These are phyloP conservation scores for Tothia fuscella DNA, from an alignment of 2,329 filamentous ascomycete genomes.

Conservation along the genomic window DNA sequence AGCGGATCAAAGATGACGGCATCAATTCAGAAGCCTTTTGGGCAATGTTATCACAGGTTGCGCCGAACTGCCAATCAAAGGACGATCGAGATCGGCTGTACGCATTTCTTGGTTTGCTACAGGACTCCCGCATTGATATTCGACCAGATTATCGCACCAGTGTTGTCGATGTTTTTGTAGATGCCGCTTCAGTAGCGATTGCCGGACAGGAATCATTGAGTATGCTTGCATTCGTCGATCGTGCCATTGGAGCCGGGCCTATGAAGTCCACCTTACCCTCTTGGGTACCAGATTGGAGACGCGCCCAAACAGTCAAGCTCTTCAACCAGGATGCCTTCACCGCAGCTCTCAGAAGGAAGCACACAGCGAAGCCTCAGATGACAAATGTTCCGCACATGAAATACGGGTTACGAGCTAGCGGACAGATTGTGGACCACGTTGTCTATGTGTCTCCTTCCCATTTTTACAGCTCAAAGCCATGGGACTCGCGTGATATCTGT, in stretches of 20 bases:
- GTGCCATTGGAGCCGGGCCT: background rate
- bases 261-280: background rate
- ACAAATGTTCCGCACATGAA: too few relatives aligned
- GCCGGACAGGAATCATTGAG: constrained; percentile 3
- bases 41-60: constrained; percentile 5
- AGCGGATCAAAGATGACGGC: background rate
- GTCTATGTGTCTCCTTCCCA: too few relatives aligned
- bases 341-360: too few relatives aligned
- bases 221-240: background rate
- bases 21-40: constrained; percentile 4
- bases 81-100: constrained; percentile 3
- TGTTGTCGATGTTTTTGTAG: background rate
- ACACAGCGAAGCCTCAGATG: too few relatives aligned
- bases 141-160: constrained; percentile 4
- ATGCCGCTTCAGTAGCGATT: background rate
- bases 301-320: too few relatives aligned
- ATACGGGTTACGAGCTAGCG: too few relatives aligned
- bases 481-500: too few relatives aligned
- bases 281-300: constrained; percentile 8
- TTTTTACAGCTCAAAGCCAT: too few relatives aligned
- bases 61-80: constrained; percentile 2
- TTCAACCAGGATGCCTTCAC: too few relatives aligned
- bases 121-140: constrained; percentile 2
- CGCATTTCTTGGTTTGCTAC: constrained; percentile 4
- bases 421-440: too few relatives aligned